These are phyloP conservation scores for Myxozyma kluyveri DNA, from an alignment of 805 yeast genomes.

Conservation along the genomic window DNA sequence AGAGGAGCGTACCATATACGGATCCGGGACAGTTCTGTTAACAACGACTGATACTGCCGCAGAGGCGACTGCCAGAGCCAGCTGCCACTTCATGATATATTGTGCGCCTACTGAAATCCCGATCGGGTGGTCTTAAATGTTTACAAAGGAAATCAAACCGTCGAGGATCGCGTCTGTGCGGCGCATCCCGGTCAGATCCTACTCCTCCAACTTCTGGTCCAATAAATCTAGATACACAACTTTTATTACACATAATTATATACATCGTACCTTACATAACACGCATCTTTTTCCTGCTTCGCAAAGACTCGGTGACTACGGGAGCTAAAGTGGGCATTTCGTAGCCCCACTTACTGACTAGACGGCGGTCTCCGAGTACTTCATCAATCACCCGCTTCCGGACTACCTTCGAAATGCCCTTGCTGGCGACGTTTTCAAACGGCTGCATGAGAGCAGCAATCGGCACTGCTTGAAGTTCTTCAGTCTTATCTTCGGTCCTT, in stretches of 20 bases:
- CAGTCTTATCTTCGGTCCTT: constrained; percentile 37
- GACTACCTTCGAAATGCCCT: constrained; percentile 58
- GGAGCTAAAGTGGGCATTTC: neutral
- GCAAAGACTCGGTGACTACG: neutral
- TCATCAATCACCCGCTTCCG: constrained; percentile 65
- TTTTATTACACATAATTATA: neutral
- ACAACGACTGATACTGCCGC: constrained; percentile 8
- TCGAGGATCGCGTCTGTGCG: no score
- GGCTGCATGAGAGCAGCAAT: constrained; percentile 57
- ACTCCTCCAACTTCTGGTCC: no score
- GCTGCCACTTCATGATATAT: no score
- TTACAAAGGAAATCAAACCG: no score
- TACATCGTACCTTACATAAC: neutral
- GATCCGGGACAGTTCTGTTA: constrained; percentile 23
- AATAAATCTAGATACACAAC: no score
- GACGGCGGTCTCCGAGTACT: constrained; percentile 60
- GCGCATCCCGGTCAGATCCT: no score
- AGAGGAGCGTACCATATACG: constrained; percentile 28
- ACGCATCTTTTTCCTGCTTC: neutral
- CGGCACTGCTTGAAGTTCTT: constrained; percentile 46
- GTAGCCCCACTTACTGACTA: constrained; percentile 58
- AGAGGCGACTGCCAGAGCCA: neutral
- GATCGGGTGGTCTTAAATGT: no score
- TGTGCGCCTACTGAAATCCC: no score
- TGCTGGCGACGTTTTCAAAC: constrained; percentile 50